Conservation (phyloP, 345 rosid genomes). For the Aurinia saxatilis region DNA sequence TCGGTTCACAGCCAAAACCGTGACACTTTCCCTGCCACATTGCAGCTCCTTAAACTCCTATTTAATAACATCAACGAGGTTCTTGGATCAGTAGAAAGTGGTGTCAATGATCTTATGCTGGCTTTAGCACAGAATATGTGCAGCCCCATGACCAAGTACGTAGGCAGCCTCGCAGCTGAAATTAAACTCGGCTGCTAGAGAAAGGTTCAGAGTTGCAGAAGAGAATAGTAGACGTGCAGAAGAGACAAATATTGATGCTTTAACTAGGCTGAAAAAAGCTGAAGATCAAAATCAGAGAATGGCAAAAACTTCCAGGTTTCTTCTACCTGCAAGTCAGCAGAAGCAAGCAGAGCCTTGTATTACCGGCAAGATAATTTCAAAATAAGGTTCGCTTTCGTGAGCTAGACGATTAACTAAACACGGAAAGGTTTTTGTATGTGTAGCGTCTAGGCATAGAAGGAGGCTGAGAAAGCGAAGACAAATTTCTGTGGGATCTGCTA, state of each 20-base stretch:
- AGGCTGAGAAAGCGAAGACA: conserved; percentile 30
- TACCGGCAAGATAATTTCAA: conserved; percentile 14
- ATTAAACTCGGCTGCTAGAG: conserved; percentile 40
- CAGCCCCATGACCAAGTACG: conserved; percentile 51
- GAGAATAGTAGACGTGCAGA: conserved; percentile 41
- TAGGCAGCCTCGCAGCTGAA: conserved; percentile 39
- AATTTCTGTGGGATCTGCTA: conserved; percentile 36
- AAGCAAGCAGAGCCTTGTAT: conserved; percentile 1
- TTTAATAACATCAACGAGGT: conserved; percentile 32
- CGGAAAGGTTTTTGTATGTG: conserved; percentile 1
- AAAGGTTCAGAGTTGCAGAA: conserved; percentile 42
- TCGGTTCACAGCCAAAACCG: conserved; percentile 32
- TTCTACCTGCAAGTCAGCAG: conserved; percentile 17
- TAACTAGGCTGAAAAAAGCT: conserved; percentile 34
- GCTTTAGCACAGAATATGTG: conserved; percentile 45
- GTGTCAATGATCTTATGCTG: conserved; percentile 40
- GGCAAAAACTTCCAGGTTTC: conserved; percentile 19
- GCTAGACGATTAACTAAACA: too few species aligned
- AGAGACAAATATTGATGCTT: conserved; percentile 33
- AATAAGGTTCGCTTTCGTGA: neutral
- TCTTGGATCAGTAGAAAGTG: conserved; percentile 42
- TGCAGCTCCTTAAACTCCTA: conserved; percentile 37
- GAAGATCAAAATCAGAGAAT: conserved; percentile 38
- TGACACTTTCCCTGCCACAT: conserved; percentile 28
- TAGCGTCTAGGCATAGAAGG: conserved; percentile 34